Conservation (phyloP, 139 green algal species). For the Asterochloris erici region DNA sequence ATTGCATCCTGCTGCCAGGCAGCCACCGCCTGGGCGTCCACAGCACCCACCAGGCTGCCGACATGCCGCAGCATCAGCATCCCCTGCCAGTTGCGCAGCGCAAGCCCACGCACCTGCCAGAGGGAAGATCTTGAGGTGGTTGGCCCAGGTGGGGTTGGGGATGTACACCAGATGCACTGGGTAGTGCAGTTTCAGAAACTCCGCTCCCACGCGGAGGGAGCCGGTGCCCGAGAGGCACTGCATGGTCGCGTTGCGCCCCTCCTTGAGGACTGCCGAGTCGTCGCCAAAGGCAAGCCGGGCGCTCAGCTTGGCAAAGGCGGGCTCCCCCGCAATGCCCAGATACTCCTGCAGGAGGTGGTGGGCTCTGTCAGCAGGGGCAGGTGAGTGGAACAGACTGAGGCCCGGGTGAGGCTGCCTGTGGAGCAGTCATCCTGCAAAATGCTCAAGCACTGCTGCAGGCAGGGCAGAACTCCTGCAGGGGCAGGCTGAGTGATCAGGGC, state of each 20-base stretch:
- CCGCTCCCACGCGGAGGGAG: constrained; percentile 76
- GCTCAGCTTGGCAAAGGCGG: constrained; percentile 64
- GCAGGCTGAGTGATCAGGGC: no score
- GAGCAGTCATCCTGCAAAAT: no score
- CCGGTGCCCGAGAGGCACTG: constrained; percentile 95
- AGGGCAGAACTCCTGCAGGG: no score
- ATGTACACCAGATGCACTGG: constrained; percentile 61
- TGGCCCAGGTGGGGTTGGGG: constrained; percentile 77
- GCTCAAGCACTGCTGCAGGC: no score
- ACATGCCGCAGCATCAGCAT: no score
- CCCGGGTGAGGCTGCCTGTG: no score
- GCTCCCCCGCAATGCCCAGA: constrained; percentile 73
- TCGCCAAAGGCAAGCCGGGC: constrained; percentile 69
- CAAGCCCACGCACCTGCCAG: constrained; percentile 33
- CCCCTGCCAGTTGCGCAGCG: no score
- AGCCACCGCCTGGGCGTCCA: no score
- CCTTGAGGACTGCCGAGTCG: constrained; percentile 30
- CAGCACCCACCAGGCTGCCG: no score
- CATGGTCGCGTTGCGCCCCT: constrained; percentile 54
- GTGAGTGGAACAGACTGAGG: no score
- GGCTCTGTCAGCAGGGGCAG: background rate
- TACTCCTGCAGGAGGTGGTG: constrained; percentile 63
- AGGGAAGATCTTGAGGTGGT: constrained; percentile 79
- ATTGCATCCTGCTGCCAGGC: no score
- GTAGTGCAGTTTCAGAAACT: constrained; percentile 71